Conservation (phyloP, 768 basidiomycete genomes). For the Paxillus rubicundulus region DNA sequence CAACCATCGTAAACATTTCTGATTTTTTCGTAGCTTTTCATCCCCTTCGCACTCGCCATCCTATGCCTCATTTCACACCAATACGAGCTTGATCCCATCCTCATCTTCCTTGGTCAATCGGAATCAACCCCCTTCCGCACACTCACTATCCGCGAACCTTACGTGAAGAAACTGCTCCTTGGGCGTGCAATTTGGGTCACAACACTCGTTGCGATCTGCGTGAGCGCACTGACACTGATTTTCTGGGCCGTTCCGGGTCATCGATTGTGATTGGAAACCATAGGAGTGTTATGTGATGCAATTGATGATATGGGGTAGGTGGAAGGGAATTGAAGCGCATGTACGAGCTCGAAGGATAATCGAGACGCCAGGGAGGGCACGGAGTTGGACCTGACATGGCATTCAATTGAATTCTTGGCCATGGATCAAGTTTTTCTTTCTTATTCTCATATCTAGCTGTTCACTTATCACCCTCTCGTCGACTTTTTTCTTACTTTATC, state of each 20-base stretch:
- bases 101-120: conserved; percentile 90
- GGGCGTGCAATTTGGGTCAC: conserved; percentile 92
- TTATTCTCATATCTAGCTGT: conserved; percentile 33
- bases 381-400: conserved; percentile 17
- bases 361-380: conserved; percentile 9
- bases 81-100: conserved; percentile 95
- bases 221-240: conserved; percentile 79
- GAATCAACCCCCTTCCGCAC: conserved; percentile 98
- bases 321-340: conserved; percentile 5
- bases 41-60: conserved; percentile 87
- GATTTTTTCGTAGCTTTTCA: conserved; percentile 66
- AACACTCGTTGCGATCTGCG: conserved; percentile 71
- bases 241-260: conserved; percentile 98
- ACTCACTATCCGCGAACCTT: conserved; percentile 87
- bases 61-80: conserved; percentile 93
- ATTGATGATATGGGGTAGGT: background rate
- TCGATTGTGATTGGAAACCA: conserved; percentile 52
- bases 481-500: conserved; percentile 19
- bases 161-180: conserved; percentile 86
- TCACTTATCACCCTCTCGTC: conserved; percentile 19
- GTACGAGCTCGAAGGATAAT: conserved; percentile 6
- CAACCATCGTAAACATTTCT: background rate
- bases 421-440: conserved; percentile 20
- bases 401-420: conserved; percentile 20
- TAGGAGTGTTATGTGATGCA: conserved; percentile 5